A percentile compares a stretch with the other conserved stretches of the same genome.
Conservation (phyloP, 2,329 filamentous ascomycete genomes). For the Lachnum nothofagi region DNA sequence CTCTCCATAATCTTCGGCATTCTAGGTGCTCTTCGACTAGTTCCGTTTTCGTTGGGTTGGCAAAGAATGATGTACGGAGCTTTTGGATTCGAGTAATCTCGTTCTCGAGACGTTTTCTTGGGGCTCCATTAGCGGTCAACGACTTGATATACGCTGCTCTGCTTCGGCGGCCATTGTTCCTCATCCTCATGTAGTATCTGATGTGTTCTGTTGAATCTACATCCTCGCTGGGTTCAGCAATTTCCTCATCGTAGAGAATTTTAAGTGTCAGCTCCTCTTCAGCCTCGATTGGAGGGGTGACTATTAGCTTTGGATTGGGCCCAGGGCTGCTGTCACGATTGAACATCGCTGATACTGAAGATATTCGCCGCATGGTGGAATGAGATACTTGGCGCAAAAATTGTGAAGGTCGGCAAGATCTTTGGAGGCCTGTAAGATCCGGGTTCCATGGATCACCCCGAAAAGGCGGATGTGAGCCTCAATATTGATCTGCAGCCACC, state of each 20-base stretch:
- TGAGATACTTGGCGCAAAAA: no score
- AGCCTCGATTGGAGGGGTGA: no score
- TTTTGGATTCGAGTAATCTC: not conserved
- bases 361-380: no score
- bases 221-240: not conserved
- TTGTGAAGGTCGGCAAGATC: no score
- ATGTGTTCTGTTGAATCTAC: conserved; percentile 1
- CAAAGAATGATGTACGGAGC: not conserved
- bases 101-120: not conserved
- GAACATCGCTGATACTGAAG: no score
- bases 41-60: conserved; percentile 1
- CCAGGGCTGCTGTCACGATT: no score
- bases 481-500: no score
- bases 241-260: conserved; percentile 1
- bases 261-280: not conserved
- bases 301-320: no score
- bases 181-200: conserved; percentile 5
- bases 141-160: not conserved
- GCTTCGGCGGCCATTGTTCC: not conserved
- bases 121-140: not conserved
- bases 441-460: no score
- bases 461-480: no score
- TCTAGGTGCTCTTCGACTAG: not conserved
- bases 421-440: no score
- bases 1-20: not conserved